phyloP scores from a whole-genome alignment of 2,329 filamentous ascomycete species.

The Aspergillus fijiensis region DNA sequence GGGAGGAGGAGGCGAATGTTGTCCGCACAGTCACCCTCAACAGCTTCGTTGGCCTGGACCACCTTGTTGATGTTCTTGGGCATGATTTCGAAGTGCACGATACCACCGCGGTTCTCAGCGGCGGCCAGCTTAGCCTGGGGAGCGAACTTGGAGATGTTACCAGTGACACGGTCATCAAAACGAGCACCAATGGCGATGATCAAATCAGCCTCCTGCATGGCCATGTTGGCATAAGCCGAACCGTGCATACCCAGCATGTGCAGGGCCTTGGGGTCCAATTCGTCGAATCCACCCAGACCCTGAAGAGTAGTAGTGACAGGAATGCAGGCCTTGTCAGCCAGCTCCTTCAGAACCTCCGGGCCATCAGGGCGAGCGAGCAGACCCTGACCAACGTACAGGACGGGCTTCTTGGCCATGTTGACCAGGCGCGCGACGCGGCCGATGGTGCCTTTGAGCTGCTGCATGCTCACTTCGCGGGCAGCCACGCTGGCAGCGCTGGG shows the following conservation, averaged over 20 bases:
- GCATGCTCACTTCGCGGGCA: slow-evolving; percentile 69
- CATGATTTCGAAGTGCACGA: slow-evolving; percentile 97
- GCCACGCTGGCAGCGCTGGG: slow-evolving; percentile 84
- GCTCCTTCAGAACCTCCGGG: slow-evolving; percentile 73
- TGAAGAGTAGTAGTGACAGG: slow-evolving; percentile 96
- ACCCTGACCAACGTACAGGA: slow-evolving; percentile 94
- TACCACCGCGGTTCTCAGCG: slow-evolving; percentile 81
- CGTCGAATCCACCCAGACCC: slow-evolving; percentile 87
- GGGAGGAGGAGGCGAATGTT: slow-evolving; percentile 78
- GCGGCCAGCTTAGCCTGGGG: slow-evolving; percentile 84
- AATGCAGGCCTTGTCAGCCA: slow-evolving; percentile 87
- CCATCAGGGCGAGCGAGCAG: slow-evolving; percentile 78
- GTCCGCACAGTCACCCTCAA: slow-evolving; percentile 84
- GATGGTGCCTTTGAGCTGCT: slow-evolving; percentile 72
- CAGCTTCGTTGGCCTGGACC: slow-evolving; percentile 89
- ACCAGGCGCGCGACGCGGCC: slow-evolving; percentile 75
- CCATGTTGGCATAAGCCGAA: slow-evolving; percentile 94
- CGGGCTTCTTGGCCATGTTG: slow-evolving; percentile 86
- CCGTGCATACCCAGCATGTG: slow-evolving; percentile 99
- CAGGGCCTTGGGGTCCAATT: slow-evolving; percentile 87
- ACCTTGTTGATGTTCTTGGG: slow-evolving; percentile 99
- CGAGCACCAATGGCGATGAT: slow-evolving; percentile 92
- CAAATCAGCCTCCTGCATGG: slow-evolving; percentile 94
- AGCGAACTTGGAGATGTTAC: slow-evolving; percentile 79
- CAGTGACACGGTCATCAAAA: slow-evolving; percentile 94